Conservation (phyloP, 306 rosid genomes). For the Comarum palustre region DNA sequence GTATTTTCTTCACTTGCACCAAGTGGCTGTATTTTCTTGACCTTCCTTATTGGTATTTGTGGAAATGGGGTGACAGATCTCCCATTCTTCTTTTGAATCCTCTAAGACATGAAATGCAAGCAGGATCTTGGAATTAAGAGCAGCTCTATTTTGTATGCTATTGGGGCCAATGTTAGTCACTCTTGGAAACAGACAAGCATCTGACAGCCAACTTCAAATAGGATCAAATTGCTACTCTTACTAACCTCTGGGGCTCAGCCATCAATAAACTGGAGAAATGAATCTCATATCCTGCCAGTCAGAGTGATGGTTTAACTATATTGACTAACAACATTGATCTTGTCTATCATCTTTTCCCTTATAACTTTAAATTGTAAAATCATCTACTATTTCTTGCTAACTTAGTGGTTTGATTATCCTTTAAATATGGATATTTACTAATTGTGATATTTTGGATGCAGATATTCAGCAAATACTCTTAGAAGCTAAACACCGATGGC, state of each 20-base stretch:
- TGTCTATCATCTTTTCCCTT: neutral
- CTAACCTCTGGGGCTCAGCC: neutral
- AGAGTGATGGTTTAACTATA: neutral
- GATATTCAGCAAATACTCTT: slow-evolving; percentile 54
- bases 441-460: slow-evolving; percentile 36
- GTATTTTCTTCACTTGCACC: neutral
- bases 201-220: neutral
- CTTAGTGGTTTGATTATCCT: neutral
- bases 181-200: neutral
- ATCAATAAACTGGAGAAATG: neutral
- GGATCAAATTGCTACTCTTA: neutral
- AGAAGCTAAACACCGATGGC: slow-evolving; percentile 89
- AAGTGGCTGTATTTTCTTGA: neutral
- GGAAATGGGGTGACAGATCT: neutral
- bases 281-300: neutral
- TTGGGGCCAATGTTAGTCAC: neutral
- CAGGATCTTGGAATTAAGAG: neutral
- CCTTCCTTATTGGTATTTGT: neutral
- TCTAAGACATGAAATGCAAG: neutral
- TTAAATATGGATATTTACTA: slow-evolving; percentile 16
- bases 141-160: neutral
- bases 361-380: neutral
- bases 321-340: neutral
- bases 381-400: neutral
- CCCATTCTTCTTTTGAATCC: neutral